Evolutionary conservation across 2,329 filamentous ascomycete species (phyloP), one percentile per base, ranked within the genome.

Genomic region (Monilinia laxa): DNA sequence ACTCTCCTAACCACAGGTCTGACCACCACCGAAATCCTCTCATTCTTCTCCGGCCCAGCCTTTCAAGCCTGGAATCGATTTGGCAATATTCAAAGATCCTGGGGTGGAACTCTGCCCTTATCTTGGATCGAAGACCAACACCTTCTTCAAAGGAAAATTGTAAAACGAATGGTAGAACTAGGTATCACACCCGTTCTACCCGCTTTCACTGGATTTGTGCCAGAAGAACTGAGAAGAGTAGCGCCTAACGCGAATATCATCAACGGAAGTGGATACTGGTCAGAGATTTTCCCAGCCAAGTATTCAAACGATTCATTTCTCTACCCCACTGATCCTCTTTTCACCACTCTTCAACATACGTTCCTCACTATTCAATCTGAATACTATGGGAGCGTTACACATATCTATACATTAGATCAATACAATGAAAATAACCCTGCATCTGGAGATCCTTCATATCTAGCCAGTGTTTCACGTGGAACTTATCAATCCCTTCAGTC

Each of bases 21-120:
- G 49, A 78, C 76, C 0, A 75, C 81, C 49, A 70, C 74, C 5
- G 81, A 84, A 35, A 82, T 84, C 57, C 62, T 75, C 1, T 73
- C 77, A 1, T 84, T 82, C 72, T 76, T 84, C 63, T 82, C 79
- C 59, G 82, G 82, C 0, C 82, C 82, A 1, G 81, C 82, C 0
- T 84, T 84, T 66, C 81, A 82, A 67, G 76, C 82, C 14, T 85
- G 82, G 82, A 84, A 84, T 69, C 79, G 81, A n/a, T 81, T 85
- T 65, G 82, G 82, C 12, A 85, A 84, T 69, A 83, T 82, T 23
- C 81, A 83, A 69, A 79, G 80, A 10, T 81, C 80, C 0, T 84
- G 82, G 82, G 78, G 78, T 45, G 80, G 78, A 7, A 73, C 78
- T 2, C 70, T 84, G 16, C 80, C 82, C 4, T 68, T 76, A 35